Conservation (phyloP, 75 land plant species). For the Cryptomeria japonica region DNA sequence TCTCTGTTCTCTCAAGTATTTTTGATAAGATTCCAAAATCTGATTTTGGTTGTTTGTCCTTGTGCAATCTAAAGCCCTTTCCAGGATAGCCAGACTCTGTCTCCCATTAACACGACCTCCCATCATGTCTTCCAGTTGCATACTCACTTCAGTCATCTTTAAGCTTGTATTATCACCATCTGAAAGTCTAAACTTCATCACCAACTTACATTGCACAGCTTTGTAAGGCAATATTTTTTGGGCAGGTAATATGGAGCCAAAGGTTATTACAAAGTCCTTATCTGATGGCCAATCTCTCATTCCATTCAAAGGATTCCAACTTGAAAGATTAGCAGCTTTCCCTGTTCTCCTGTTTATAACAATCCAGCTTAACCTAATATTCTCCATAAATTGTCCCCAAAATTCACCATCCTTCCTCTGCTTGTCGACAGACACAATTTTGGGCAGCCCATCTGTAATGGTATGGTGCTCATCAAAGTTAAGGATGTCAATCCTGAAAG, state of each 20-base stretch:
- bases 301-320: slow-evolving; percentile 7
- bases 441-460: slow-evolving; percentile 38
- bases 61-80: slow-evolving; percentile 12
- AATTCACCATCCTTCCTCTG: slow-evolving; percentile 62
- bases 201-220: slow-evolving; percentile 26
- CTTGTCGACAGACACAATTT: slow-evolving; percentile 32
- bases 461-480: slow-evolving; percentile 23
- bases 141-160: no score
- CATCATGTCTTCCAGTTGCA: no score
- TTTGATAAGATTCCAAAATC: slow-evolving; percentile 11
- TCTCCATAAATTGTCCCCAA: slow-evolving; percentile 29
- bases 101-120: slow-evolving; percentile 19
- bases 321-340: slow-evolving; percentile 11
- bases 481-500: slow-evolving; percentile 71
- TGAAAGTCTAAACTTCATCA: slow-evolving; percentile 16
- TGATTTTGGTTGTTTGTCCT: slow-evolving; percentile 3
- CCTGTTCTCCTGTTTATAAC: slow-evolving; percentile 13
- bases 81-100: slow-evolving; percentile 17
- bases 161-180: neutral
- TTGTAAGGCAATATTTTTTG: slow-evolving; percentile 36
- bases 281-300: slow-evolving; percentile 54
- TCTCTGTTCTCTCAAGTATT: neutral
- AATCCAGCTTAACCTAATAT: slow-evolving; percentile 20
- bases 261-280: slow-evolving; percentile 40
- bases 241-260: slow-evolving; percentile 59